phyloP scores from a whole-genome alignment of 805 yeast genomes.

The Wickerhamomyces rabaulensis region DNA sequence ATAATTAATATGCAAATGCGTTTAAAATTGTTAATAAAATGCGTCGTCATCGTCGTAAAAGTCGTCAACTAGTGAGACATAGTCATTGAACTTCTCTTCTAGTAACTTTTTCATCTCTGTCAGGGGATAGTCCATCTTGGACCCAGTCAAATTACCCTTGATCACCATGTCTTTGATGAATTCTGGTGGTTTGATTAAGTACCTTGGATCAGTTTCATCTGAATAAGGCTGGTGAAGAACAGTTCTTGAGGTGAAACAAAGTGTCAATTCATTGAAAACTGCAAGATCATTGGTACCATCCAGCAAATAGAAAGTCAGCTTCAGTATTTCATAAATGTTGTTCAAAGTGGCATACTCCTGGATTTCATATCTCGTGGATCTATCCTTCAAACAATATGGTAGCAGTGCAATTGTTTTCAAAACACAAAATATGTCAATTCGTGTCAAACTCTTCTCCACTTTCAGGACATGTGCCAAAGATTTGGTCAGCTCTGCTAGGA shows the following conservation, averaged over 20 bases:
- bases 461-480: slow-evolving; percentile 6
- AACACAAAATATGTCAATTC: slow-evolving; percentile 15
- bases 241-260: slow-evolving; percentile 9
- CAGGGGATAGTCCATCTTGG: not conserved
- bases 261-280: slow-evolving; percentile 7
- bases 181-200: slow-evolving; percentile 14
- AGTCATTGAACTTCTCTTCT: slow-evolving; percentile 1
- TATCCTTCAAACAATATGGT: slow-evolving; percentile 10
- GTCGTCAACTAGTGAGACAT: slow-evolving; percentile 2
- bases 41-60: slow-evolving; percentile 2
- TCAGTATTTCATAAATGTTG: slow-evolving; percentile 11
- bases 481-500: slow-evolving; percentile 10
- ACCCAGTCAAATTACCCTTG: slow-evolving; percentile 12
- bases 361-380: slow-evolving; percentile 12
- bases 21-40: not conserved
- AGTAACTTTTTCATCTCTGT: not conserved
- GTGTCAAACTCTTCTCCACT: slow-evolving; percentile 11
- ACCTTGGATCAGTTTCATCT: slow-evolving; percentile 5
- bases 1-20: not conserved
- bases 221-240: slow-evolving; percentile 6
- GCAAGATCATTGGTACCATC: slow-evolving; percentile 16
- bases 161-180: slow-evolving; percentile 11
- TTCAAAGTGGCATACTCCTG: slow-evolving; percentile 12
- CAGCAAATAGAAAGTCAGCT: slow-evolving; percentile 4
- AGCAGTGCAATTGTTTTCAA: slow-evolving; percentile 12